phyloP scores from a whole-genome alignment of 2,329 filamentous ascomycete genomes.

The Fusarium sp. region DNA sequence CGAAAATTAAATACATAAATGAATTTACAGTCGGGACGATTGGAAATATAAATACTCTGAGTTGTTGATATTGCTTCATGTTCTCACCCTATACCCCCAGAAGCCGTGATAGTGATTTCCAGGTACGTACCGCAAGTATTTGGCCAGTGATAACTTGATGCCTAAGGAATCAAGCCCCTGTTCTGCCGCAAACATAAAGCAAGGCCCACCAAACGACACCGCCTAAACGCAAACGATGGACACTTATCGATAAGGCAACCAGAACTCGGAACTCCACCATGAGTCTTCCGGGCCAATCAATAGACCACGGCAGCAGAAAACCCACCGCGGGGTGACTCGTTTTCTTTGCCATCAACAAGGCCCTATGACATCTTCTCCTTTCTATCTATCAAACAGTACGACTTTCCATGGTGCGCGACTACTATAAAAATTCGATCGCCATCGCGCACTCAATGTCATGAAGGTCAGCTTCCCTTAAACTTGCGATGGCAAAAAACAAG shows the following conservation, averaged over 20 bases:
- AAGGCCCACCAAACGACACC: slow-evolving; percentile 11
- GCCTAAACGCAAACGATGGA: no score
- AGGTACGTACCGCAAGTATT: slow-evolving; percentile 6
- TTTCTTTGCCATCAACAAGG: slow-evolving; percentile 32
- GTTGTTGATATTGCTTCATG: neutral
- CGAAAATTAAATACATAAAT: neutral
- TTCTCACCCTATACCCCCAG: slow-evolving; percentile 26
- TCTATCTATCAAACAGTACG: neutral
- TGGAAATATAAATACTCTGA: neutral
- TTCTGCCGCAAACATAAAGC: neutral
- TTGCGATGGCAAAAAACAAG: slow-evolving; percentile 45
- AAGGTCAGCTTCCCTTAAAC: slow-evolving; percentile 1
- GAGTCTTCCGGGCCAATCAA: slow-evolving; percentile 26
- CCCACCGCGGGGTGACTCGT: slow-evolving; percentile 39
- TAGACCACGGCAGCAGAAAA: slow-evolving; percentile 3
- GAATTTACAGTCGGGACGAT: neutral
- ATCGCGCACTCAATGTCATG: slow-evolving; percentile 23
- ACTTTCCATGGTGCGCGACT: neutral
- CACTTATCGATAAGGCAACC: slow-evolving; percentile 36
- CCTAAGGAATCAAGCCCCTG: neutral
- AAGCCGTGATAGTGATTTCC: neutral
- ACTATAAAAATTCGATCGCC: slow-evolving; percentile 2
- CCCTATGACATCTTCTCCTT: slow-evolving; percentile 2
- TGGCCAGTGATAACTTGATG: no score
- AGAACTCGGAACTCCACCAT: slow-evolving; percentile 7